phyloP scores from a whole-genome alignment of 1,139 yeast species.

The Scheffersomyces segobiensis region DNA sequence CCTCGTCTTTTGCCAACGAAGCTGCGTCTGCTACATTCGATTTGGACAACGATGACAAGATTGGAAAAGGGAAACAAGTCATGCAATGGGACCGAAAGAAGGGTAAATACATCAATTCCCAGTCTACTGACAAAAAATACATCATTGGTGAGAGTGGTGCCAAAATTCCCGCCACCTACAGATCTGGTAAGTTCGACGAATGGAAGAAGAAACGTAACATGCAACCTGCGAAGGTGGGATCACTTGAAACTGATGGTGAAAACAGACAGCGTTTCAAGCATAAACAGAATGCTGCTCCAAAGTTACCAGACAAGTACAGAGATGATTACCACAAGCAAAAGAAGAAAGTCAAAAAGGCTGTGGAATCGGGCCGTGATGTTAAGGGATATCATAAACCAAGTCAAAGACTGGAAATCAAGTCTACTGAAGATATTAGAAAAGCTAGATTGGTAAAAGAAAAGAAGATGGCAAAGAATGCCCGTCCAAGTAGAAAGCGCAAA shows the following conservation, averaged over 20 bases:
- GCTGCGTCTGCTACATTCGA: constrained; percentile 87
- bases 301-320: constrained; percentile 82
- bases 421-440: constrained; percentile 78
- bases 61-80: constrained; percentile 64
- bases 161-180: constrained; percentile 86
- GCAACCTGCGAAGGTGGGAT: constrained; percentile 53
- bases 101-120: constrained; percentile 83
- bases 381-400: constrained; percentile 66
- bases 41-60: constrained; percentile 75
- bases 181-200: constrained; percentile 87
- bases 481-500: constrained; percentile 53
- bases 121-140: constrained; percentile 78
- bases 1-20: constrained; percentile 75
- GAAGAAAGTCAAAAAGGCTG: constrained; percentile 79
- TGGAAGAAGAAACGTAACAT: constrained; percentile 80
- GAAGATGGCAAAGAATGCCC: constrained; percentile 80
- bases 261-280: constrained; percentile 64
- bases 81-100: constrained; percentile 94
- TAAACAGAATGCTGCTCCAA: constrained; percentile 76
- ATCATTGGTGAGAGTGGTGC: constrained; percentile 96
- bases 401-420: constrained; percentile 59
- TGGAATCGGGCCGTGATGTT: constrained; percentile 70
- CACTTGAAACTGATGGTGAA: constrained; percentile 39
- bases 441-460: constrained; percentile 68
- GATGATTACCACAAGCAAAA: constrained; percentile 85